Conservation (phyloP, 139 green algal species). For the Chlamydomonas incerta region DNA sequence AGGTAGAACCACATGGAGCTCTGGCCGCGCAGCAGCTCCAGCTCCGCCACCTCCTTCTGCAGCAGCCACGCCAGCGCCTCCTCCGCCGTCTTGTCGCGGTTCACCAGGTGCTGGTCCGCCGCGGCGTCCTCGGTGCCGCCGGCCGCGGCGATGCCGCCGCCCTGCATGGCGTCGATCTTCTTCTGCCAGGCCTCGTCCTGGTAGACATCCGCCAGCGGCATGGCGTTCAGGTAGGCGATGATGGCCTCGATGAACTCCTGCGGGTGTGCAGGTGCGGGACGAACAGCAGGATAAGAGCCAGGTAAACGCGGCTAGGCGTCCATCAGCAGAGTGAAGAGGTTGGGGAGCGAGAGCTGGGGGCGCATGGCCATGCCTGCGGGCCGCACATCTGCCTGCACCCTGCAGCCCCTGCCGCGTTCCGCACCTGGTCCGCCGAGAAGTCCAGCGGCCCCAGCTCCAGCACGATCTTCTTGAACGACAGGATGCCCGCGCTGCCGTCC, state of each 20-base stretch:
- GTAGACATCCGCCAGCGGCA: slow-evolving; percentile 80
- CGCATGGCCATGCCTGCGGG: too few relatives aligned
- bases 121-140: background rate
- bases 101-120: background rate
- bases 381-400: too few relatives aligned
- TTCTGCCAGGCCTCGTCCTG: slow-evolving; percentile 79
- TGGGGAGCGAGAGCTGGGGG: too few relatives aligned
- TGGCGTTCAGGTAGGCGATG: slow-evolving; percentile 75
- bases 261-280: background rate
- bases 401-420: too few relatives aligned
- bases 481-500: slow-evolving; percentile 59
- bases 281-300: background rate
- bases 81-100: background rate
- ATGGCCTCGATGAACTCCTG: slow-evolving; percentile 84
- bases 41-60: slow-evolving; percentile 68
- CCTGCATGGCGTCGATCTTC: slow-evolving; percentile 59
- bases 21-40: slow-evolving; percentile 79
- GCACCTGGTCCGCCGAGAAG: slow-evolving; percentile 65
- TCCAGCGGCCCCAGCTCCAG: slow-evolving; percentile 66
- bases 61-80: slow-evolving; percentile 67
- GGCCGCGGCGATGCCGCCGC: background rate
- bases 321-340: too few relatives aligned
- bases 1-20: slow-evolving; percentile 74
- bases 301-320: too few relatives aligned
- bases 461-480: slow-evolving; percentile 82